Base-by-base conservation (phyloP, 345 rosid genomes). In the Rhodamnia argentea region DNA sequence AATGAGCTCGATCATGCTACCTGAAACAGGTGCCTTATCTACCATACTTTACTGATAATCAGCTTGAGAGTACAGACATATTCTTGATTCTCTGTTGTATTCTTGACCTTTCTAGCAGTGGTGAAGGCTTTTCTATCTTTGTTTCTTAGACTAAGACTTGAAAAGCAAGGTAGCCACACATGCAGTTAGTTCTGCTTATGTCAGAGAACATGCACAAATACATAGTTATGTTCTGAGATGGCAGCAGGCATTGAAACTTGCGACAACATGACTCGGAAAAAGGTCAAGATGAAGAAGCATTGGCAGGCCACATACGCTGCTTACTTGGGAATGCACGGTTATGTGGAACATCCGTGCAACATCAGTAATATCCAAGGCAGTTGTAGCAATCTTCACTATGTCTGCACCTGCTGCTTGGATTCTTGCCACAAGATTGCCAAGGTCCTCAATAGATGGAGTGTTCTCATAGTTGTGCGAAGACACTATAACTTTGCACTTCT, bases 321-420 rank as follows among this genome's bases (percentile, higher is more conserved):
- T 96, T 94, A 97, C 98, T 88, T 94, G 94, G 85, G 98, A 93
- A 90, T 94, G 94, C 82, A 92, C 95, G 26, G 94, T 95, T 88
- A 95, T 92, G 85, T 96, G 98, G 90, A 96, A 96, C 90, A 97
- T 88, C 82, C 95, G 96, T 29, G 96, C 94, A 87, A 94, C 99
- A 87, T 97, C 99, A 89, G 96, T 85, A 70, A 97, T 96, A 83
- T 97, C 98, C 83, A 90, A 88, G 74, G 99, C 98, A 76, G 98
- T 95, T 14, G 98, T 96, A 40, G 96, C 99, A 91, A 96, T 92
- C 91, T 97, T 97, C 83, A 96, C 99, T 76, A 96, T 97, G 83
- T 97, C 98, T 40, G 98, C 99, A 87, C 98, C 99, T 86, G 94
- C 53, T 47, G 93, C 91, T 86, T 92, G 97, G 86, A 96, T 95